Percentiles rank a stretch among this genome's conserved stretches.
Conservation (phyloP, 2,329 filamentous ascomycete species). For the Graphilbum ipis-grandicollis region DNA sequence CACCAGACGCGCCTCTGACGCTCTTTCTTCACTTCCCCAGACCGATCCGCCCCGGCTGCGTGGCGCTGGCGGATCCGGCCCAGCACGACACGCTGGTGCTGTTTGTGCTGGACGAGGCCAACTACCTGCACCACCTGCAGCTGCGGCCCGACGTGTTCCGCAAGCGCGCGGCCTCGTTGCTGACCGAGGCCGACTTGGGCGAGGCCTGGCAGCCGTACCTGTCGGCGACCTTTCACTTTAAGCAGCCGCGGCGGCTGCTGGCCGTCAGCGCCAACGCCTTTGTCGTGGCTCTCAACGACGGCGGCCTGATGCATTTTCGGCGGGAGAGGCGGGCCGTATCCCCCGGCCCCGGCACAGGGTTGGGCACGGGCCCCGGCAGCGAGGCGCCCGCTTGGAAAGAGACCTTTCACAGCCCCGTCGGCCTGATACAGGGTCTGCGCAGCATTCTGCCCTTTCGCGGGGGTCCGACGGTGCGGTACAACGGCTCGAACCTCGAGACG, state of each 20-base stretch:
- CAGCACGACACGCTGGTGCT: constrained; percentile 63
- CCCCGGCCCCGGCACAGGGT: constrained; percentile 24
- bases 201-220: constrained; percentile 61
- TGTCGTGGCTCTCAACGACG: constrained; percentile 66
- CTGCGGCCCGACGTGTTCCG: constrained; percentile 70
- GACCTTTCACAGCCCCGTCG: constrained; percentile 54
- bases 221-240: constrained; percentile 59
- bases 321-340: too few species aligned
- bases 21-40: constrained; percentile 64
- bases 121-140: constrained; percentile 69
- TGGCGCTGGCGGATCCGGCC: constrained; percentile 65
- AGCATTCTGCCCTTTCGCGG: constrained; percentile 51
- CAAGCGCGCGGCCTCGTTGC: constrained; percentile 43
- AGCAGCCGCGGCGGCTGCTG: constrained; percentile 63
- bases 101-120: constrained; percentile 64
- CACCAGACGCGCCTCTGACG: constrained; percentile 61
- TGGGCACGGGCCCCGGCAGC: too few species aligned
- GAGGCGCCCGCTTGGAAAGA: constrained; percentile 52
- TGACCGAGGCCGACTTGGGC: constrained; percentile 54
- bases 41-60: constrained; percentile 56
- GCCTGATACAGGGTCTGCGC: constrained; percentile 50
- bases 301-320: constrained; percentile 55
- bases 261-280: constrained; percentile 58
- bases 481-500: constrained; percentile 46
- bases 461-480: constrained; percentile 44